Evolutionary conservation across 768 basidiomycete species (phyloP).

Genomic region (Lactarius sp.): DNA sequence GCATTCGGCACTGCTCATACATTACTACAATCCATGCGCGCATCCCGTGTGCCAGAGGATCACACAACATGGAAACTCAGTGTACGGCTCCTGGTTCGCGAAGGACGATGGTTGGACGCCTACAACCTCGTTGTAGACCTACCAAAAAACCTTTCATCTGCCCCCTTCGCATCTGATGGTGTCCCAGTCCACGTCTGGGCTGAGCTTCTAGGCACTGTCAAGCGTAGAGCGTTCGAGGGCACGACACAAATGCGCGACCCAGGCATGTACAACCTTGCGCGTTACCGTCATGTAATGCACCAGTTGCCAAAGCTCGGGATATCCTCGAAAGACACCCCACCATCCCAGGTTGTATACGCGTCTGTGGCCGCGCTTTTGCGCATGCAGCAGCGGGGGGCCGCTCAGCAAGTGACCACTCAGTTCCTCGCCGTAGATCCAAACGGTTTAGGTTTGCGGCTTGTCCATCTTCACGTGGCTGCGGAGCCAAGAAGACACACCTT

Average conservation of each 20-base stretch:
- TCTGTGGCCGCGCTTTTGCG: constrained; percentile 19
- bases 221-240: constrained; percentile 34
- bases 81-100: constrained; percentile 52
- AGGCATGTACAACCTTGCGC: constrained; percentile 15
- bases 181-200: constrained; percentile 50
- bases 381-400: constrained; percentile 19
- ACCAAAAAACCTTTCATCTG: background rate
- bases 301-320: constrained; percentile 11
- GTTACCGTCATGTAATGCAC: constrained; percentile 18
- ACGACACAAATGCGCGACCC: constrained; percentile 17
- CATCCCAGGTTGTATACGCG: constrained; percentile 7
- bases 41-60: constrained; percentile 40
- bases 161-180: constrained; percentile 8
- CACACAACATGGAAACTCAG: constrained; percentile 53
- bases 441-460: constrained; percentile 15
- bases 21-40: constrained; percentile 47
- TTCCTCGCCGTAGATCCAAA: constrained; percentile 10
- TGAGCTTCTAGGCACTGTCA: constrained; percentile 50
- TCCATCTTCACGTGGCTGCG: constrained; percentile 21
- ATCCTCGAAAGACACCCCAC: constrained; percentile 4
- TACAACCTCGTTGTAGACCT: constrained; percentile 35
- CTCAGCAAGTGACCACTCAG: constrained; percentile 13
- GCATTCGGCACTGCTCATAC: constrained; percentile 43
- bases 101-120: constrained; percentile 53
- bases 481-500: background rate